Evolutionary conservation across 2,329 filamentous ascomycete genomes (phyloP), one percentile per base, ranked within the genome.

Genomic region (Pseudophaeomoniella oleicola): DNA sequence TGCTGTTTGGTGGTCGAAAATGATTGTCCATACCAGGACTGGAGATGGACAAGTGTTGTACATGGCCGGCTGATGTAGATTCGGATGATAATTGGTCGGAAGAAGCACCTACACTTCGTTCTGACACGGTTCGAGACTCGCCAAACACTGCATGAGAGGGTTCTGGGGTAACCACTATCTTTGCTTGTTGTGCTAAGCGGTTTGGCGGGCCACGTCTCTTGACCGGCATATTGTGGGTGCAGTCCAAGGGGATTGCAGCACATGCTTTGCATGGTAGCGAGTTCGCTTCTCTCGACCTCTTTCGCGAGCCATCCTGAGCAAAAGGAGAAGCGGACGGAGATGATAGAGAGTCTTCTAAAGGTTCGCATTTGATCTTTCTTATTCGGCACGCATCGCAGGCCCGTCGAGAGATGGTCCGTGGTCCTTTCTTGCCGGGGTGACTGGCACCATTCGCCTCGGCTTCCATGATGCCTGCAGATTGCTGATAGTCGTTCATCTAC

Each of bases 311-410:
- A 27, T 27, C 22, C n/a, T 6, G 9, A 6, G 22, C n/a, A 27
- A n/a, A 9, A 6, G 22, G n/a, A 6, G 22, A 16, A 16, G 19
- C 22, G 32, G 35, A 19, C 12, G 13, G 13, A 19, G 5, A 10
- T n/a, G 13, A 14, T 5, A 11, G 5, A 14, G 22, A 9, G 11
- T 37, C 14, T 11, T 6, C 22, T n/a, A 27, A 27, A 9, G 9
- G 22, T 15, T 34, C 19, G 14, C 35, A 37, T 12, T 27, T 19
- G 11, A 32, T 27, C 27, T 37, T 37, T 14, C 35, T 19, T 11
- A 32, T 13, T 11, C 35, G 19, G 27, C 35, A 37, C 5, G 19
- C 35, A 37, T 37, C 35, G 17, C 35, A 37, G 17, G 35, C 35
- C 12, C 30, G 19, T 5, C 22, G 15, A 27, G 22, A 27, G 22